phyloP scores from a whole-genome alignment of 768 basidiomycete species.

The Xanthoconium stramineum region DNA sequence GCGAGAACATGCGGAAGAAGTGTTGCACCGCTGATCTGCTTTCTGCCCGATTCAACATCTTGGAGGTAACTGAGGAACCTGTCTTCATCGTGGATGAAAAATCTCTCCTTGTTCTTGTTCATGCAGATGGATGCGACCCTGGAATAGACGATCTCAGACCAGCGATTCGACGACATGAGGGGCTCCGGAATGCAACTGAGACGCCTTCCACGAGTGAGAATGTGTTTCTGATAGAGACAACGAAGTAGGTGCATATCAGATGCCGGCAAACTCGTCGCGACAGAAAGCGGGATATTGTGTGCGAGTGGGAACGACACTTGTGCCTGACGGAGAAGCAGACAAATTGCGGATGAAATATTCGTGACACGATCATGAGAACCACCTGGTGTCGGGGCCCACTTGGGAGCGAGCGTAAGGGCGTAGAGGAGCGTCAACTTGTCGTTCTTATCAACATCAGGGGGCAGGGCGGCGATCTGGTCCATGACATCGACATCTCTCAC shows the following conservation, averaged over 20 bases:
- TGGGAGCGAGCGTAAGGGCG: constrained; percentile 53
- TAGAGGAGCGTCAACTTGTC: constrained; percentile 10
- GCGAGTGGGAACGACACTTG: constrained; percentile 20
- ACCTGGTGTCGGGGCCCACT: constrained; percentile 67
- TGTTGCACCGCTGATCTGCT: constrained; percentile 61
- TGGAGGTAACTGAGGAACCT: constrained; percentile 59
- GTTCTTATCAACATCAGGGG: constrained; percentile 24
- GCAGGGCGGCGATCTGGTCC: constrained; percentile 33
- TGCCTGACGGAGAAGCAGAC: constrained; percentile 45
- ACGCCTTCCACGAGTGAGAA: constrained; percentile 55
- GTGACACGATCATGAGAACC: constrained; percentile 60
- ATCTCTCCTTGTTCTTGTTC: constrained; percentile 51
- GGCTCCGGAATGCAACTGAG: constrained; percentile 49
- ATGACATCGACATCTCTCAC: constrained; percentile 46
- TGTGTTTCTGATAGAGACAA: constrained; percentile 54
- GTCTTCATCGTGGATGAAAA: constrained; percentile 55
- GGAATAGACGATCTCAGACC: constrained; percentile 54
- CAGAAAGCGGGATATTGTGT: constrained; percentile 15
- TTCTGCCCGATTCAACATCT: constrained; percentile 53
- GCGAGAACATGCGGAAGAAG: constrained; percentile 64
- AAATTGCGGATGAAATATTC: constrained; percentile 63
- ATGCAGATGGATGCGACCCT: constrained; percentile 64
- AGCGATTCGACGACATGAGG: constrained; percentile 58
- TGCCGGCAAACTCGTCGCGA: constrained; percentile 30
- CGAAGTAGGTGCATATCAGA: constrained; percentile 45